These are phyloP conservation scores for Phaffia rhodozyma DNA, from an alignment of 1,284 basidiomycete genomes.

Conservation along the genomic window DNA sequence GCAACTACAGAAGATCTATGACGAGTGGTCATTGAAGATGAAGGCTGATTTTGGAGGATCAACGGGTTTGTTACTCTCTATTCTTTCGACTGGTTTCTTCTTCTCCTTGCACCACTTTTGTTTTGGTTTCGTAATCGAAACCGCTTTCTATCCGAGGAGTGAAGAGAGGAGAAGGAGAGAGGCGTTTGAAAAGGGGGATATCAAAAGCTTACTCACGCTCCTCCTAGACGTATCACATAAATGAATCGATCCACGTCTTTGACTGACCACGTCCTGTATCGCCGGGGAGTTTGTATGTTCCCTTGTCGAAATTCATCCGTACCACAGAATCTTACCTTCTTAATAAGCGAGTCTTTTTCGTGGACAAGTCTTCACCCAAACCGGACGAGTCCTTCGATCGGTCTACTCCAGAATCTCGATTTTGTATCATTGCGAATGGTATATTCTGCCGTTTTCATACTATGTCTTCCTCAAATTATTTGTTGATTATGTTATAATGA, in stretches of 20 bases:
- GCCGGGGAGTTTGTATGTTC: not conserved
- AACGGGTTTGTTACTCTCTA: not conserved
- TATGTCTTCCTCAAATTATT: not conserved
- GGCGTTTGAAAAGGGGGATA: not conserved
- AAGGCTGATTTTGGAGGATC: conserved; percentile 6
- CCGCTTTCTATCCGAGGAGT: too few relatives aligned
- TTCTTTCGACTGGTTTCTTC: not conserved
- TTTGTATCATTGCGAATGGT: conserved; percentile 15
- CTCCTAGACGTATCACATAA: too few relatives aligned
- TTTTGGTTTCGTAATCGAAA: too few relatives aligned
- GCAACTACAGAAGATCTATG: conserved; percentile 12
- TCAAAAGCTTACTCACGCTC: too few relatives aligned
- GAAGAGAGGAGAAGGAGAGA: not conserved
- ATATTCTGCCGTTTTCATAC: not conserved
- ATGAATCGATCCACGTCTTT: too few relatives aligned
- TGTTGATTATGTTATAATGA: too few relatives aligned
- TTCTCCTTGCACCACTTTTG: not conserved
- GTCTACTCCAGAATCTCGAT: not conserved
- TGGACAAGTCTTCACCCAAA: not conserved
- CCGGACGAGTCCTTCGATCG: not conserved
- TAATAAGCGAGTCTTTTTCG: conserved; percentile 5
- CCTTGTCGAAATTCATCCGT: not conserved
- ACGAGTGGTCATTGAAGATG: conserved; percentile 5
- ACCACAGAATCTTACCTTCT: conserved; percentile 11
- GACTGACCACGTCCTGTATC: too few relatives aligned